Evolutionary conservation across 1,139 yeast genomes (phyloP), one percentile per base, ranked within the genome.

Genomic region (Saccharomyces hybrid): DNA sequence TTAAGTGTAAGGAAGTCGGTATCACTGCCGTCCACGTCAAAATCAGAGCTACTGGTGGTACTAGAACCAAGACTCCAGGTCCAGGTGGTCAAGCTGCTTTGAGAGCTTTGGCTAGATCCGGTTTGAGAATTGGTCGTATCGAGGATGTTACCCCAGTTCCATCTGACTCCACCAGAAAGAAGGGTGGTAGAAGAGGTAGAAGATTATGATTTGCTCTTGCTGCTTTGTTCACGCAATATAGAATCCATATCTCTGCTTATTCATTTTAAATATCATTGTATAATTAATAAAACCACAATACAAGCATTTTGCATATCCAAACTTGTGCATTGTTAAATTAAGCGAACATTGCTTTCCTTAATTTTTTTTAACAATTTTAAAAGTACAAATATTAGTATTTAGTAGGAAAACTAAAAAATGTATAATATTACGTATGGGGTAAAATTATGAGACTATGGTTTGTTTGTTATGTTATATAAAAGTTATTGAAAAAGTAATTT

Each of bases 121-220:
- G 99, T 78, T 84, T 93, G 80, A 90, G 96, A 86, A 93, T 93
- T 71, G 99, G 99, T 75, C 91, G 99, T 83, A 95, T 93, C 72
- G 99, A 93, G 84, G 99, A 93, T 78, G 99, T 95, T 70, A 93
- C 99, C 71, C 99, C 99, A 78, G 93, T 93, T 74, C 99, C 99
- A 78, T 93, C 99, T 70, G 99, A 93, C 81, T 91, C 98, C 74
- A 95, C 99, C 79, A 95, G 99, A 87, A 88, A 96, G 88, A 93
- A 93, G 95, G 99, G 99, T 88, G 99, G 99, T 88, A 95, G 99
- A 86, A 91, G 99, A 86, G 99, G 99, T 91, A 93, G 99, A 86
- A 90, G 99, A 88, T 88, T 91, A 82, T 91, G 84, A 84, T 73
- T 73, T 64, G 47, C 41, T 47, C 28, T 52, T 34, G 24, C 12